These are phyloP conservation scores for Trichoderma gamsii DNA, from an alignment of 495 filamentous ascomycete species.

Conservation along the genomic window DNA sequence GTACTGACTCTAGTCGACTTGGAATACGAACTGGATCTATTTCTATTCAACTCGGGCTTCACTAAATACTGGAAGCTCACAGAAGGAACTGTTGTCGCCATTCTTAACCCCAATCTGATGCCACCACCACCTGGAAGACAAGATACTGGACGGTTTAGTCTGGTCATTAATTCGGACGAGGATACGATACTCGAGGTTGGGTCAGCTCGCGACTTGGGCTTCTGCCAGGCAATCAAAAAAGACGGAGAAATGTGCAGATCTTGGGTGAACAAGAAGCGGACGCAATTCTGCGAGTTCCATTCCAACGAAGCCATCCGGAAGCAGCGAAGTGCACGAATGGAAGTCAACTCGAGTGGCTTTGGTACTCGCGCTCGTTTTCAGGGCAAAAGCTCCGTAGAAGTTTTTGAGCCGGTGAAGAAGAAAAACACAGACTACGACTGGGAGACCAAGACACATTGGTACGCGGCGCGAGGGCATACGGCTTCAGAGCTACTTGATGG, in stretches of 20 bases:
- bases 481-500: constrained; percentile 65
- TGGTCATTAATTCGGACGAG: constrained; percentile 73
- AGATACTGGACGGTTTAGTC: constrained; percentile 74
- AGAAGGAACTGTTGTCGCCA: constrained; percentile 78
- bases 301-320: constrained; percentile 71
- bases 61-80: constrained; percentile 85
- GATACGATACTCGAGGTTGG: constrained; percentile 91
- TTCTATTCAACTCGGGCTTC: constrained; percentile 86
- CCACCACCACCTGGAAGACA: constrained; percentile 66
- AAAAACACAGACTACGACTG: constrained; percentile 51
- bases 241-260: constrained; percentile 73
- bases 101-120: constrained; percentile 90
- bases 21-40: constrained; percentile 85
- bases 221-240: constrained; percentile 76
- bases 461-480: constrained; percentile 43
- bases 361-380: constrained; percentile 30
- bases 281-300: constrained; percentile 90
- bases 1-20: constrained; percentile 80
- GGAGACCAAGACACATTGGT: constrained; percentile 52
- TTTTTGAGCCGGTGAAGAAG: constrained; percentile 12
- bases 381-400: constrained; percentile 28
- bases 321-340: constrained; percentile 64
- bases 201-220: constrained; percentile 75
- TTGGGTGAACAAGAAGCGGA: constrained; percentile 85
- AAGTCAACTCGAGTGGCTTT: constrained; percentile 61